Evolutionary conservation across 2,329 filamentous ascomycete genomes (phyloP), one percentile per base, ranked within the genome.

Genomic region (Nemania serpens): DNA sequence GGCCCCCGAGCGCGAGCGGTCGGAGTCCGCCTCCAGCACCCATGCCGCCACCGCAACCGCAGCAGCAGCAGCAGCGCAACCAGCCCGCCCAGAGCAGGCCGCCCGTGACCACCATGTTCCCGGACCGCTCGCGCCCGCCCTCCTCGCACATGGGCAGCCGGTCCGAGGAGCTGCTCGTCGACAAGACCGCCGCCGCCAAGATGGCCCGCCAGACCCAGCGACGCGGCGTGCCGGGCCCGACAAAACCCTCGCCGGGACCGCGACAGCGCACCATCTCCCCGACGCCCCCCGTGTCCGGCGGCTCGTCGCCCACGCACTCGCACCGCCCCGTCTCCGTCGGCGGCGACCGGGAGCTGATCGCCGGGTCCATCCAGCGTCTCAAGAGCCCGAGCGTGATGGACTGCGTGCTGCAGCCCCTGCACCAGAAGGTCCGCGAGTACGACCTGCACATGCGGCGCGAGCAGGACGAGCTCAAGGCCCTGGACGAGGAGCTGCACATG

Each of bases 381-480:
- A 75, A 79, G 63, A 79, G 76, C 61, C 78, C 78, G 17, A 78
- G 74, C 68, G 75, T 81, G 51, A 68, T 74, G 54, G 74, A 77
- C 62, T 78, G 72, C 65, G 78, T 81, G 58, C 75, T 81, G 36
- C 76, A 78, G 61, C 78, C 78, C 5, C 77, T 81, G 0, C 76
- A 79, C 61, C 73, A 74, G 53, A 81, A 81, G 70, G 76, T 80
- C 43, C 70, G 71, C 49, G 77, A 81, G 73, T 81, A 81, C 70
- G 70, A 75, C 13, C 69, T 65, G 45, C 69, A 78, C 45, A 80
- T 81, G 78, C 66, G 70, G 25, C 74, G 76, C 29, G 77, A 77
- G 46, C 75, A 79, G 63, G 70, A 72, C 5, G 71, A 80, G 66
- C 77, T 80, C 73, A 66, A 71, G 20, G 75, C 73, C 29, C 74